Evolutionary conservation across 768 basidiomycete species (phyloP), one percentile per base, ranked within the genome.

Genomic region (Rhodosporidiobolus sp.): DNA sequence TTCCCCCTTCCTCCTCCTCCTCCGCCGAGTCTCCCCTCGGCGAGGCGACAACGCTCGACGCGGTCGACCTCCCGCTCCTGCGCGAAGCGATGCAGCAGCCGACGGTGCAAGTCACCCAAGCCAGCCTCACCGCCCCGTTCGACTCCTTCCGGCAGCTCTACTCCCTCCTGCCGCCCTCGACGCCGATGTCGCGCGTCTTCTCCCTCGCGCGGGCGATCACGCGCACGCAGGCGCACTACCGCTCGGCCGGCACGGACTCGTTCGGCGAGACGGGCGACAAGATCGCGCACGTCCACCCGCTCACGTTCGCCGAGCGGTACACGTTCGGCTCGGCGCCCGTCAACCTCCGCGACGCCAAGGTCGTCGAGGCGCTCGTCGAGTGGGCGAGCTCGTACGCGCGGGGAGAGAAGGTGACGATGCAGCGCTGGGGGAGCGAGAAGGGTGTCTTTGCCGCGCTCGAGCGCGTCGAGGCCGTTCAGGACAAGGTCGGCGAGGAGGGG

Each of bases 11-110:
- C 67, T 28, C 38, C 43, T 30, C 52, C 50, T 5, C 64, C 63
- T 2, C 67, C 73, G 53, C 75, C 70, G 50, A 63, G 32, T 4
- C 12, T 5, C 16, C 28, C 1, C 86, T 85, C 12, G 93, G 94
- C 32, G 84, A 85, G 45, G 89, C 88, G 14, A 94, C 93, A 0
- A 90, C 92, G 0, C 79, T 95, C n/a, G 79, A 84, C 54, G 79
- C 82, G 4, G 78, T 82, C 3, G 91, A 94, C 79, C 83, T 96
- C 19, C 84, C 85, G 0, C 81, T 85, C 68, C 83, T 98, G 17
- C 80, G 80, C 32, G 75, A 83, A 8, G 86, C 89, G 7, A 82
- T 98, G 46, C 81, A 80, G 3, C 75, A 83, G 0, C 84, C 87
- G 0, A 82, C 86, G 14, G 62, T 70, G 1, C 77, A 72, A 30